A percentile compares a stretch with the other conserved stretches of the same genome.
phyloP scores from a whole-genome alignment of 805 yeast species.

The Cyberlindnera nakhonratchasimensis region DNA sequence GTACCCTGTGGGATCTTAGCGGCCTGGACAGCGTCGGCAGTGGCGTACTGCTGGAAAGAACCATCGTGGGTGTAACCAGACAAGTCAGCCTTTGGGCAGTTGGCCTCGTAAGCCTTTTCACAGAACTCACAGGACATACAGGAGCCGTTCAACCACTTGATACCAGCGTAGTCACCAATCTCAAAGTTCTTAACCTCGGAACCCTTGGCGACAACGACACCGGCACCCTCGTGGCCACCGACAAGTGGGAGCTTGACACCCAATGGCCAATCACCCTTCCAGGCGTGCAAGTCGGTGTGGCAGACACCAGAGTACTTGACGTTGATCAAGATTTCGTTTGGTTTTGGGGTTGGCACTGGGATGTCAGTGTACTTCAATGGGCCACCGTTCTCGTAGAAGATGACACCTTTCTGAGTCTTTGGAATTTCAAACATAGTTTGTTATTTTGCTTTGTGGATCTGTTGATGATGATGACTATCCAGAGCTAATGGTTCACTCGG shows the following conservation, averaged over 20 bases:
- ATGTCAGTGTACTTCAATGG: conserved; percentile 45
- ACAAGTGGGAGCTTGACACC: conserved; percentile 56
- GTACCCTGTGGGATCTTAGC: conserved; percentile 54
- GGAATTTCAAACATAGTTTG: conserved; percentile 30
- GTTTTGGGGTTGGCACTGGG: conserved; percentile 53
- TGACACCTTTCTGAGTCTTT: conserved; percentile 46
- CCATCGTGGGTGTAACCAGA: conserved; percentile 63
- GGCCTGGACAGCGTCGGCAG: conserved; percentile 63
- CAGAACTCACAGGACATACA: conserved; percentile 65
- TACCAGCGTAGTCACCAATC: conserved; percentile 64
- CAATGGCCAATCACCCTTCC: conserved; percentile 57
- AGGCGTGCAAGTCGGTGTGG: conserved; percentile 65
- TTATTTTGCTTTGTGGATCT: background rate
- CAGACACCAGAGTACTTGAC: conserved; percentile 64
- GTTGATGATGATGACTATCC: background rate
- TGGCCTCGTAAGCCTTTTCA: conserved; percentile 54
- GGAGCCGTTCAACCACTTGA: conserved; percentile 67
- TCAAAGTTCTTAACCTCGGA: conserved; percentile 55
- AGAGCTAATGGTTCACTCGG: background rate
- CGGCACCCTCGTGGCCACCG: conserved; percentile 76
- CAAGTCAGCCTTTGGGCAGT: conserved; percentile 67
- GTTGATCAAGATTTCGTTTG: conserved; percentile 53
- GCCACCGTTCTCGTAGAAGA: conserved; percentile 50
- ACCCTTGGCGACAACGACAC: conserved; percentile 64
- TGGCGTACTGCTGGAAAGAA: conserved; percentile 56